Conservation (phyloP, 768 basidiomycete genomes). For the Leucocoprinus birnbaumii region DNA sequence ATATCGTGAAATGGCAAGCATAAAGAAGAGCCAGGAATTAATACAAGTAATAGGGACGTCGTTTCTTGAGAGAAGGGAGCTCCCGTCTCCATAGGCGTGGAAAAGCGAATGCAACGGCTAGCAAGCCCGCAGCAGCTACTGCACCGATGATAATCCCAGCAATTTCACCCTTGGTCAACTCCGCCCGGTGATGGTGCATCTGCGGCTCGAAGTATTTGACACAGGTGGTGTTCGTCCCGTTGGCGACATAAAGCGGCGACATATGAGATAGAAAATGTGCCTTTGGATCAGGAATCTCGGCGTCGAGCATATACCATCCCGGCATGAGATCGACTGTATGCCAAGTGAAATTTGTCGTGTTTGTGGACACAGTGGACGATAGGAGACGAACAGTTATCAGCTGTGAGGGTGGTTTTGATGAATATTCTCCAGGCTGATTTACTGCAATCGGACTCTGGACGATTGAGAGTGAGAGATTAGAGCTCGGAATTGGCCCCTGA, state of each 20-base stretch:
- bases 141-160: conserved; percentile 21
- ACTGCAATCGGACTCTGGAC: neutral
- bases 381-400: conserved; percentile 18
- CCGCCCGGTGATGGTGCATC: neutral
- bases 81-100: conserved; percentile 23
- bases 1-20: neutral
- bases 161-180: conserved; percentile 17
- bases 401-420: neutral
- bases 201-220: conserved; percentile 9
- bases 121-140: conserved; percentile 15
- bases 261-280: conserved; percentile 17
- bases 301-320: conserved; percentile 26
- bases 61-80: conserved; percentile 14
- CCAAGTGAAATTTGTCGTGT: conserved; percentile 23
- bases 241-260: conserved; percentile 27
- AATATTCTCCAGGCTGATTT: too few relatives aligned
- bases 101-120: conserved; percentile 20
- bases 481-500: neutral
- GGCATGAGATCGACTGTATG: conserved; percentile 26
- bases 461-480: conserved; percentile 19
- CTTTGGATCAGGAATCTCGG: conserved; percentile 22
- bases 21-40: neutral
- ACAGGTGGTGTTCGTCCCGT: conserved; percentile 20
- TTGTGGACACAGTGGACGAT: conserved; percentile 21
- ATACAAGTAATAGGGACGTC: conserved; percentile 4